A percentile compares a stretch with the other conserved stretches of the same genome.
phyloP scores from a whole-genome alignment of 1,284 basidiomycete species.

The Sporisorium iseilematis-ciliati region DNA sequence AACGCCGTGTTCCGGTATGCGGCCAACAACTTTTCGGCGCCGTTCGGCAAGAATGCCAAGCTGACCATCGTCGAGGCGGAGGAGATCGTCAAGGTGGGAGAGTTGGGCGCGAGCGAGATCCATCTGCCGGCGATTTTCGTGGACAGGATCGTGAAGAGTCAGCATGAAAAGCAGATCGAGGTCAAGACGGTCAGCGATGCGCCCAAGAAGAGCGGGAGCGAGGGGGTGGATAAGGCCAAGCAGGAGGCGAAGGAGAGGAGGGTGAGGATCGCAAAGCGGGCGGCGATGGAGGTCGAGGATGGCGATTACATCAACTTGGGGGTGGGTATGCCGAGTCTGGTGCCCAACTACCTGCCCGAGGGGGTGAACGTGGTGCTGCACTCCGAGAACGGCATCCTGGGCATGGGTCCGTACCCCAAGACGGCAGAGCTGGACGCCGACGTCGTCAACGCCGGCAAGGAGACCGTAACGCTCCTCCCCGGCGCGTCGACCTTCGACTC shows the following conservation, averaged over 20 bases:
- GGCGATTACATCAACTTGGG: constrained; percentile 68
- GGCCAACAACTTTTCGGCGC: constrained; percentile 65
- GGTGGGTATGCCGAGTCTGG: constrained; percentile 65
- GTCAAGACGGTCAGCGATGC: constrained; percentile 53
- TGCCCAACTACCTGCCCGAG: constrained; percentile 63
- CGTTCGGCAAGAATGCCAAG: constrained; percentile 66
- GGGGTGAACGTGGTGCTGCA: constrained; percentile 65
- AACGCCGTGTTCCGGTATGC: constrained; percentile 71
- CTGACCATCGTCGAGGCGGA: constrained; percentile 67
- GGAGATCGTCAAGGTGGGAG: constrained; percentile 63
- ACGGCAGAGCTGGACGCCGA: constrained; percentile 63
- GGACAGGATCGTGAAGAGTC: constrained; percentile 58
- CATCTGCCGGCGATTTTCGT: constrained; percentile 66
- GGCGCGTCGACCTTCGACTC: constrained; percentile 94
- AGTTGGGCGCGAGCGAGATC: constrained; percentile 58
- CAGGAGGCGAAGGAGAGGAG: constrained; percentile 46
- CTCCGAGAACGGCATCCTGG: constrained; percentile 67
- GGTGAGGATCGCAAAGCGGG: constrained; percentile 56
- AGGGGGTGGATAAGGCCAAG: constrained; percentile 31
- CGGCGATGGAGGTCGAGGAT: constrained; percentile 62
- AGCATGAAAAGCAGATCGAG: constrained; percentile 61
- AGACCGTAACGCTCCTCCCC: constrained; percentile 82
- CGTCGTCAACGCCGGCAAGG: constrained; percentile 83
- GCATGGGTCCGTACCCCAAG: constrained; percentile 66
- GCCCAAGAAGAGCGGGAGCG: constrained; percentile 28